phyloP scores from a whole-genome alignment of 345 rosid genomes.

The Euphorbia pulcherrima region DNA sequence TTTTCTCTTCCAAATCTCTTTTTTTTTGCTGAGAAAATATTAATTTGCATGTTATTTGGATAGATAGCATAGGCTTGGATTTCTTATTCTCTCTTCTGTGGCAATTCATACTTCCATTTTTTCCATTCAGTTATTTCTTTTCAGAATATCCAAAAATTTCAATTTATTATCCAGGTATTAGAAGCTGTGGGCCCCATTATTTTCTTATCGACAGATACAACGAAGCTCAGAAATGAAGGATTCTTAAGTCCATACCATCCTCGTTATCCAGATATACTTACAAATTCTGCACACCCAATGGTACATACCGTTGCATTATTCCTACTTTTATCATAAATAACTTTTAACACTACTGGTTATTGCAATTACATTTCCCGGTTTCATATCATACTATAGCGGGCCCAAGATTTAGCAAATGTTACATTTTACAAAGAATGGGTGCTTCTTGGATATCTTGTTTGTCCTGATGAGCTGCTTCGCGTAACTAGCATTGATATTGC shows the following conservation, averaged over 20 bases:
- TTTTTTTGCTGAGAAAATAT: neutral
- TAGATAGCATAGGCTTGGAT: neutral
- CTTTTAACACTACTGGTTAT: neutral
- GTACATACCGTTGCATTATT: constrained; percentile 35
- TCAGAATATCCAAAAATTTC: neutral
- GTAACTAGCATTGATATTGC: constrained; percentile 98
- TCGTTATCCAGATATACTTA: constrained; percentile 92
- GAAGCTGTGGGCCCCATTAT: constrained; percentile 98
- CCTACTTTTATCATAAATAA: neutral
- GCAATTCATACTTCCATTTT: neutral
- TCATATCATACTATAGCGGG: constrained; percentile 57
- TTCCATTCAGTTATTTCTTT: neutral
- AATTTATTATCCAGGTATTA: constrained; percentile 63
- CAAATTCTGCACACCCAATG: constrained; percentile 98
- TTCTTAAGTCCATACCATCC: constrained; percentile 98
- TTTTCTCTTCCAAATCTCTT: constrained; percentile 12
- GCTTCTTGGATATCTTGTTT: constrained; percentile 92
- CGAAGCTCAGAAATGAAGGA: constrained; percentile 95
- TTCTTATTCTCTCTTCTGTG: no score
- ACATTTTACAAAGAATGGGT: constrained; percentile 98
- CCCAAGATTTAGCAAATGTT: constrained; percentile 97
- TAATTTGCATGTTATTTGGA: neutral
- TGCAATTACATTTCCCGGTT: constrained; percentile 13
- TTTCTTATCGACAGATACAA: constrained; percentile 88
- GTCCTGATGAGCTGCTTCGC: constrained; percentile 97